Conservation (phyloP, 2,329 filamentous ascomycete genomes). For the Gremmenia infestans region DNA sequence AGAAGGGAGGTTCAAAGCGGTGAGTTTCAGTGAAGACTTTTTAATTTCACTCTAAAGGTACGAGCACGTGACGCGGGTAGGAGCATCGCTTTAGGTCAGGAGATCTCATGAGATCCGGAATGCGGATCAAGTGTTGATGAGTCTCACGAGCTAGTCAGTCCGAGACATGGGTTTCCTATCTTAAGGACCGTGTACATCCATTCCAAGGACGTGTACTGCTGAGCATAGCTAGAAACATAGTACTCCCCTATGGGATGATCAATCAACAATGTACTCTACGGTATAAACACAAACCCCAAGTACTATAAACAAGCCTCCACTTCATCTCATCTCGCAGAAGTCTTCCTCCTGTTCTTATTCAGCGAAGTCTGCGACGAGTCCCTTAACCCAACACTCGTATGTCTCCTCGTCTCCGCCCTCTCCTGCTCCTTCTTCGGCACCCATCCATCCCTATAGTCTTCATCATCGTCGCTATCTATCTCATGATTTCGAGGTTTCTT, state of each 20-base stretch:
- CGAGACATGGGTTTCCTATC: too few species aligned
- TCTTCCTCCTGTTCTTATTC: conserved; percentile 3
- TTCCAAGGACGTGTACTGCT: too few species aligned
- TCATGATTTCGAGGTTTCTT: conserved; percentile 1
- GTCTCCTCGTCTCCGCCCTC: conserved; percentile 9
- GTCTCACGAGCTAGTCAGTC: too few species aligned
- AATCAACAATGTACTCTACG: neutral
- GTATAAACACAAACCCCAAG: neutral
- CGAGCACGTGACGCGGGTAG: too few species aligned
- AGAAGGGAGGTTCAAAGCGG: too few species aligned
- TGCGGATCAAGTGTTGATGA: too few species aligned
- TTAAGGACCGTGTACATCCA: too few species aligned
- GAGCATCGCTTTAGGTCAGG: too few species aligned
- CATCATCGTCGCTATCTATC: conserved; percentile 3
- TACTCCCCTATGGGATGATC: too few species aligned
- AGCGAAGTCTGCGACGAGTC: conserved; percentile 5
- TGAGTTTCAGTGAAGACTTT: too few species aligned
- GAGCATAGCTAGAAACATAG: neutral
- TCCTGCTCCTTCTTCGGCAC: conserved; percentile 14
- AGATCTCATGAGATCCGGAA: too few species aligned
- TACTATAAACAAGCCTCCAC: neutral
- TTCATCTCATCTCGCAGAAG: neutral
- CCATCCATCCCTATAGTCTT: conserved; percentile 11
- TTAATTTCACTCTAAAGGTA: too few species aligned
- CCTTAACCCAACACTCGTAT: conserved; percentile 11